These are phyloP conservation scores for Berberis thunbergii DNA, from an alignment of 164 flowering plant species.

Conservation along the genomic window DNA sequence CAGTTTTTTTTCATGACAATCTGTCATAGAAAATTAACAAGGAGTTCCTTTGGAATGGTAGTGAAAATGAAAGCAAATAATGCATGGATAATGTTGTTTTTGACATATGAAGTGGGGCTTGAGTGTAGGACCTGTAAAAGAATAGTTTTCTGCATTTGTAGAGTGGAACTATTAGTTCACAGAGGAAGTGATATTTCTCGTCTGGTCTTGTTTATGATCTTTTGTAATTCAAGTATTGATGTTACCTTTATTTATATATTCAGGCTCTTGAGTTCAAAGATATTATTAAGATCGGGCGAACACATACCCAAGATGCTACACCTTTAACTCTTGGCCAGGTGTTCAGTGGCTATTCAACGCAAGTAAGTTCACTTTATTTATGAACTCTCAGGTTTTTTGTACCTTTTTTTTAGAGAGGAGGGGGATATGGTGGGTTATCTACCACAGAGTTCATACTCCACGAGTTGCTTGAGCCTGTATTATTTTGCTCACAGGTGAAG, in stretches of 20 bases:
- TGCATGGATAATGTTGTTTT: too few relatives aligned
- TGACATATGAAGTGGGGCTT: too few relatives aligned
- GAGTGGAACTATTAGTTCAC: too few relatives aligned
- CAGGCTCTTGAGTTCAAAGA: slow-evolving; percentile 85
- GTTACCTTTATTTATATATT: neutral
- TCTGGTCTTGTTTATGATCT: neutral
- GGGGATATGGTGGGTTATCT: neutral
- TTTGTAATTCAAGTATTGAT: neutral
- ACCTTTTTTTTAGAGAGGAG: neutral
- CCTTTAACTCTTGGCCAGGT: slow-evolving; percentile 98
- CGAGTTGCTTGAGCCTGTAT: slow-evolving; percentile 1
- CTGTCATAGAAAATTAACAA: too few relatives aligned
- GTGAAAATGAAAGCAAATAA: too few relatives aligned
- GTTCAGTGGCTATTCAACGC: slow-evolving; percentile 94
- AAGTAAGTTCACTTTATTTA: slow-evolving; percentile 37
- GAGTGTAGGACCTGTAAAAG: too few relatives aligned
- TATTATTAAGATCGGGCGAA: slow-evolving; percentile 94
- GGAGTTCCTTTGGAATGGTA: too few relatives aligned
- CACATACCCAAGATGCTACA: slow-evolving; percentile 99
- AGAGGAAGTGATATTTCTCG: too few relatives aligned
- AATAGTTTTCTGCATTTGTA: too few relatives aligned
- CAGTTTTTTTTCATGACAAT: too few relatives aligned
- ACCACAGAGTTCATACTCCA: neutral
- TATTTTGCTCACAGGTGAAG: slow-evolving; percentile 53
- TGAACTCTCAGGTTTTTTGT: neutral